Conservation (phyloP, 2,329 filamentous ascomycete species). For the Microcyclospora tardicrescens region DNA sequence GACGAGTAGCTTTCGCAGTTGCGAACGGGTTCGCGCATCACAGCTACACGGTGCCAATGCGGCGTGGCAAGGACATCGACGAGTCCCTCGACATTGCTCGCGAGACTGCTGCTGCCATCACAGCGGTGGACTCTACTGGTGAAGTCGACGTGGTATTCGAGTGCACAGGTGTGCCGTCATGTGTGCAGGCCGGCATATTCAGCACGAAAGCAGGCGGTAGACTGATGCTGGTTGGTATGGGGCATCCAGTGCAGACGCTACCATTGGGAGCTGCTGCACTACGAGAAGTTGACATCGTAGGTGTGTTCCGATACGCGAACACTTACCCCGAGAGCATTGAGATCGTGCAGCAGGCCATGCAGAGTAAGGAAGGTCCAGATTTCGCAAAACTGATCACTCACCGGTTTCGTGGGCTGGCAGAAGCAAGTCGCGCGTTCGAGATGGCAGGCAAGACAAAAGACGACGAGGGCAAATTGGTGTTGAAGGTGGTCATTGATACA, state of each 20-base stretch:
- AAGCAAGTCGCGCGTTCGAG: conserved; percentile 53
- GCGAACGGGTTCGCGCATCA: conserved; percentile 36
- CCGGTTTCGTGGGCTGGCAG: conserved; percentile 51
- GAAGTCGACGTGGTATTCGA: conserved; percentile 62
- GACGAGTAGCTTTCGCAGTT: conserved; percentile 43
- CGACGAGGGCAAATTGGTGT: conserved; percentile 52
- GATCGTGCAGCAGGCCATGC: conserved; percentile 36
- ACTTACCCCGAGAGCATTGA: conserved; percentile 60
- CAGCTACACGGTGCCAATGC: conserved; percentile 34
- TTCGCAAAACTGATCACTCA: conserved; percentile 64
- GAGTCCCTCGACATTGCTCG: conserved; percentile 40
- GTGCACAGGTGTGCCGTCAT: conserved; percentile 63
- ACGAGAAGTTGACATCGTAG: conserved; percentile 65
- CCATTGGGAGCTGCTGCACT: conserved; percentile 60
- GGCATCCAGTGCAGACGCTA: conserved; percentile 60
- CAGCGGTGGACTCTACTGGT: conserved; percentile 26
- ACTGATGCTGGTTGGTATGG: conserved; percentile 68
- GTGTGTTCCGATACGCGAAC: conserved; percentile 65
- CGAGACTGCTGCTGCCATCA: conserved; percentile 34
- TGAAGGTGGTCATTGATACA: conserved; percentile 53
- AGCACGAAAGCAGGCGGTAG: conserved; percentile 56
- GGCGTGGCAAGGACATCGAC: conserved; percentile 37
- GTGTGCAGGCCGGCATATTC: conserved; percentile 60
- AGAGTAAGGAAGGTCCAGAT: conserved; percentile 41
- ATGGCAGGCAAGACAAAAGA: conserved; percentile 57